A percentile compares a stretch with the other conserved stretches of the same genome.
phyloP scores from a whole-genome alignment of 257 asterid species.

The Nyctanthes arbortristis region DNA sequence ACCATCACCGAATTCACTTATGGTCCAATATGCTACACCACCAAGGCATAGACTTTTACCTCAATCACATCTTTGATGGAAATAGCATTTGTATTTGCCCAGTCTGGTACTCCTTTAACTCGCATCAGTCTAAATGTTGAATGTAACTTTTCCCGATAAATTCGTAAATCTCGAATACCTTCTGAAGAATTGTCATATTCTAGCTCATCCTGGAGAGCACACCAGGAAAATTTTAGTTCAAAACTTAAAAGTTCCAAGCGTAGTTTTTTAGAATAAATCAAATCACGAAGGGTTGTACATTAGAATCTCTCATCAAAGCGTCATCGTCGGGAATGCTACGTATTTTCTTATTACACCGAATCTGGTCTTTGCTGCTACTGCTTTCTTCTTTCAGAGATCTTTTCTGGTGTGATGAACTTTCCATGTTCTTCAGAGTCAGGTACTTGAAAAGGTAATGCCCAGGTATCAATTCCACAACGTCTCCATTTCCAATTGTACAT shows the following conservation, averaged over 20 bases:
- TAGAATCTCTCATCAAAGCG: slow-evolving; percentile 21
- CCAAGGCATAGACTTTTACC: slow-evolving; percentile 38
- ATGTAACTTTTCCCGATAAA: slow-evolving; percentile 55
- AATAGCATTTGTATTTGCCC: slow-evolving; percentile 95
- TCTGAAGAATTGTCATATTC: slow-evolving; percentile 34
- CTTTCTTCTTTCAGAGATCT: slow-evolving; percentile 54
- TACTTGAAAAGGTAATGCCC: slow-evolving; percentile 82
- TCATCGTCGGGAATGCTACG: slow-evolving; percentile 46
- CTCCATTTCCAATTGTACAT: slow-evolving; percentile 60
- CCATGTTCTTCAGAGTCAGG: slow-evolving; percentile 28
- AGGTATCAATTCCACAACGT: slow-evolving; percentile 81
- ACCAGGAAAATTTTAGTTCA: slow-evolving; percentile 15
- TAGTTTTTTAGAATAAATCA: background rate
- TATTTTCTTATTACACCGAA: slow-evolving; percentile 47
- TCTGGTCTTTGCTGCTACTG: slow-evolving; percentile 32
- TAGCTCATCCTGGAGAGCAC: slow-evolving; percentile 30
- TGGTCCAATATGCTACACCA: background rate
- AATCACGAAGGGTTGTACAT: slow-evolving; percentile 30
- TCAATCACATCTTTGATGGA: slow-evolving; percentile 80
- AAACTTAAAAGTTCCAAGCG: slow-evolving; percentile 4
- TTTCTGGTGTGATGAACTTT: slow-evolving; percentile 38
- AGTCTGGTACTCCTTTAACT: slow-evolving; percentile 74
- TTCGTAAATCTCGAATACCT: slow-evolving; percentile 49
- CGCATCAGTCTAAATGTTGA: slow-evolving; percentile 64
- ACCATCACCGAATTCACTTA: background rate